Evolutionary conservation across 2,329 filamentous ascomycete genomes (phyloP).

Genomic region (Iodosphaeria phyllophila): DNA sequence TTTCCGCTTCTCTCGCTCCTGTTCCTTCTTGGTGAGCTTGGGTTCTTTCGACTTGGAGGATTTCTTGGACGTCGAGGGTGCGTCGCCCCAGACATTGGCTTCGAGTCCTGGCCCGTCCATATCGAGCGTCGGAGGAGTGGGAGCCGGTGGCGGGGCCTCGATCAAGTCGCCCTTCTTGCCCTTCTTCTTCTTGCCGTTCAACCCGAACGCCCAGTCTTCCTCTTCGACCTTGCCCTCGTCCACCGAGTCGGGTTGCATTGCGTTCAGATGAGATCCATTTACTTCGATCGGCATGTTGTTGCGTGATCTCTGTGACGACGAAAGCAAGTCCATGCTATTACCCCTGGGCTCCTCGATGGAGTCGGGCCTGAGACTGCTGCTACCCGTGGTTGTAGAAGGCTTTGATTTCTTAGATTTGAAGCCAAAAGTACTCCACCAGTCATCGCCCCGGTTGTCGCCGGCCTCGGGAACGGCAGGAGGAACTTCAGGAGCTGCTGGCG

Average conservation of each 20-base stretch:
- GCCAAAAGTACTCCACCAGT: constrained; percentile 7
- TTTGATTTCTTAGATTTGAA: constrained; percentile 7
- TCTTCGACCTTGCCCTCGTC: constrained; percentile 25
- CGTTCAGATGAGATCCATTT: constrained; percentile 24
- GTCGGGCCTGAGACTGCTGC: constrained; percentile 18
- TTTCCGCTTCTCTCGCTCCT: constrained; percentile 21
- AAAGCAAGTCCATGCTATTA: constrained; percentile 19
- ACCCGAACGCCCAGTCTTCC: constrained; percentile 21
- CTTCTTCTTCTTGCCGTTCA: constrained; percentile 20
- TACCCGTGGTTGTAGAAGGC: constrained; percentile 11
- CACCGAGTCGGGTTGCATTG: constrained; percentile 24
- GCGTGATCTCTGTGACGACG: constrained; percentile 21
- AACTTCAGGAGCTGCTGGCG: constrained; percentile 5
- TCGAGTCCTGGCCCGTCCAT: constrained; percentile 21
- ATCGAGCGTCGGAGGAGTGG: constrained; percentile 27
- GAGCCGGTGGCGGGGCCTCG: constrained; percentile 25
- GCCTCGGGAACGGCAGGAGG: constrained; percentile 6
- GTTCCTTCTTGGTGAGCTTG: constrained; percentile 29
- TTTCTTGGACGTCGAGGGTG: constrained; percentile 13
- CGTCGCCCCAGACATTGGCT: constrained; percentile 15
- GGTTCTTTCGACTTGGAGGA: constrained; percentile 19
- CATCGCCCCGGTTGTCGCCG: constrained; percentile 5
- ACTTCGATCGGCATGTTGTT: constrained; percentile 31
- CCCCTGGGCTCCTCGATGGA: constrained; percentile 21
- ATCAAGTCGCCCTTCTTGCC: constrained; percentile 21